Evolutionary conservation across 1,139 yeast genomes (phyloP), one percentile per base, ranked within the genome.

Genomic region (Pichia sp.): DNA sequence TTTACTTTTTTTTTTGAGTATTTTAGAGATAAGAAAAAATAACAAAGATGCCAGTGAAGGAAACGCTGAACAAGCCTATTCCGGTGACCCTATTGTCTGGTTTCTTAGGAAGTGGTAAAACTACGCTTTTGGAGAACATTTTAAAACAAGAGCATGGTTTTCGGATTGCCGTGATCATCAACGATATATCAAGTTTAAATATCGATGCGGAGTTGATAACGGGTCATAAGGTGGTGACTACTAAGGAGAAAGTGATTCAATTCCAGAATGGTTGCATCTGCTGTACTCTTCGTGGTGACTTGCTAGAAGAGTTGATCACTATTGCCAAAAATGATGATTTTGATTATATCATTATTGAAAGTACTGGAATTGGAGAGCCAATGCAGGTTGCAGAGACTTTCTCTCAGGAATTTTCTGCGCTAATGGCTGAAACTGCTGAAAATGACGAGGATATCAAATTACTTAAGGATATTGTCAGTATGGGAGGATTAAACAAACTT

Each of bases 331-430:
- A 62, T 6, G 74, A 71, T 4, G 67, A 68, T 41, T 73, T 71
- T 51, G 73, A 76, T 46, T 76, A 76, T 58, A 73, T 76, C 43
- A 67, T 76, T 4, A 76, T 76, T 47, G 80, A 76, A 60, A 70
- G 75, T 10, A 74, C 79, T 1, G 79, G 80, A 42, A 73, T 76
- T 30, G 72, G 76, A 24, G 80, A 76, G 60, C 79, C 80, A 33
- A 74, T 75, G 78, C 78, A 75, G 60, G 78, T 76, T 16, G 80
- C 80, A 1, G 79, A 76, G 59, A 76, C 80, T 0, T 76, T 76
- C 59, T 72, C 78, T 2, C 65, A 70, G 16, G 78, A 76, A 57
- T 74, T 73, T 54, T 65, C 75, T 4, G 69, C 70, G 40, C 58
- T 66, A 51, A 56, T 73, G 51, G 58, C 71, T 6, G 63, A 66